Percentiles rank a stretch among this genome's conserved stretches.
Evolutionary conservation across 2,329 filamentous ascomycete species (phyloP).

Genomic region (Endocalyx cinctus): DNA sequence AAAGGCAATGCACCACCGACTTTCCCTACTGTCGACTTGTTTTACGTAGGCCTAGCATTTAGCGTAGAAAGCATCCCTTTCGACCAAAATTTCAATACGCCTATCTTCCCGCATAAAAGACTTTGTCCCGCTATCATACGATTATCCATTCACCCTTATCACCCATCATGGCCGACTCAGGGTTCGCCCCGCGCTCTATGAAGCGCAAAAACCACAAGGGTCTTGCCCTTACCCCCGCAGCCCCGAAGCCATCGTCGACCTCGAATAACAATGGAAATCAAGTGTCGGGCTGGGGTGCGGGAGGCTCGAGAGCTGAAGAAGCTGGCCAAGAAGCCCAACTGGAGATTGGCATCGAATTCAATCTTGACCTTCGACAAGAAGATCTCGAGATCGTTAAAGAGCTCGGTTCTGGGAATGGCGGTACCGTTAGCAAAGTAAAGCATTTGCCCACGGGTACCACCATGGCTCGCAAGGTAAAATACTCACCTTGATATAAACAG

Average conservation of each 20-base stretch:
- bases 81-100: too few relatives aligned
- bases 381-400: slow-evolving; percentile 93
- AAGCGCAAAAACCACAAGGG: slow-evolving; percentile 99
- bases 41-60: too few relatives aligned
- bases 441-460: slow-evolving; percentile 91
- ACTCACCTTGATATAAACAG: too few relatives aligned
- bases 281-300: slow-evolving; percentile 43
- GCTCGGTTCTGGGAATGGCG: slow-evolving; percentile 91
- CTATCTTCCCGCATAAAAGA: too few relatives aligned
- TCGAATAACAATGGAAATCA: slow-evolving; percentile 63
- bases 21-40: too few relatives aligned
- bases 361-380: slow-evolving; percentile 84
- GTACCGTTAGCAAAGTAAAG: slow-evolving; percentile 96
- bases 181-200: slow-evolving; percentile 74
- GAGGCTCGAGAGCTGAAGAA: slow-evolving; percentile 42
- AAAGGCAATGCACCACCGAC: too few relatives aligned
- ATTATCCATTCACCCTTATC: slow-evolving; percentile 9
- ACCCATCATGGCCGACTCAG: slow-evolving; percentile 53
- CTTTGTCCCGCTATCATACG: too few relatives aligned
- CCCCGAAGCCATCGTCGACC: slow-evolving; percentile 69
- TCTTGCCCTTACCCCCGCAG: slow-evolving; percentile 76
- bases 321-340: slow-evolving; percentile 58
- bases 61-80: too few relatives aligned
- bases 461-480: slow-evolving; percentile 95
- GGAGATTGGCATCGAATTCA: slow-evolving; percentile 97